Evolutionary conservation across 305 asterid species (phyloP).

Genomic region (Fraxinus xanthoxyloides): DNA sequence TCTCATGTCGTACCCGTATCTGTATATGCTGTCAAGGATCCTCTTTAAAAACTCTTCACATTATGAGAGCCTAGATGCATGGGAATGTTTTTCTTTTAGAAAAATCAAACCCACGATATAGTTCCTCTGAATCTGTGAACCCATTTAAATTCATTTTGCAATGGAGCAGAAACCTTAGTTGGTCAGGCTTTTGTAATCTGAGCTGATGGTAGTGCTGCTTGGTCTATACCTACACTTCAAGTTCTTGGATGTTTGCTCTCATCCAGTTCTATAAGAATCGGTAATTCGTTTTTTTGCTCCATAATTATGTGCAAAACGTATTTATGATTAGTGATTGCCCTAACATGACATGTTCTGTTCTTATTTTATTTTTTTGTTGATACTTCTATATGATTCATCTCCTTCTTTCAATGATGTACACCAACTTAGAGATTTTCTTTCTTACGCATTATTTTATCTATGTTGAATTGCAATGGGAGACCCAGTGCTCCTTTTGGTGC

Average conservation of each 20-base stretch:
- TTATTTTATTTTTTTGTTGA: not conserved
- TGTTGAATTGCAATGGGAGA: conserved; percentile 1
- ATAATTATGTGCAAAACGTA: not conserved
- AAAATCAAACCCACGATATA: not conserved
- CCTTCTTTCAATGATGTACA: not conserved
- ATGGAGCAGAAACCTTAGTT: not conserved
- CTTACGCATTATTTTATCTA: not conserved
- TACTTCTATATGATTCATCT: not conserved
- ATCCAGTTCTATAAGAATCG: not conserved
- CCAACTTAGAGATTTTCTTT: conserved; percentile 3
- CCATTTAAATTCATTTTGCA: not conserved
- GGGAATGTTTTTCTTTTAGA: not conserved
- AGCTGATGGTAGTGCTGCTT: not conserved
- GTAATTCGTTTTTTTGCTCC: not conserved
- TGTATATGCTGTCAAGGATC: not conserved
- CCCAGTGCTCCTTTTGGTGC: conserved; percentile 8
- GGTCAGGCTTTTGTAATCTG: not conserved
- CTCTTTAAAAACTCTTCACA: not conserved
- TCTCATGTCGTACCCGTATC: not conserved
- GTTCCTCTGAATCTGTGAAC: not conserved
- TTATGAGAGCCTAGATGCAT: not conserved
- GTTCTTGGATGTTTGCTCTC: not conserved
- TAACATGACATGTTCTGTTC: not conserved
- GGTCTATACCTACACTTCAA: not conserved
- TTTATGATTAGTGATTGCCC: not conserved